Conservation (phyloP, 2,329 filamentous ascomycete species). For the Aspergillus pseudoglaucus region DNA sequence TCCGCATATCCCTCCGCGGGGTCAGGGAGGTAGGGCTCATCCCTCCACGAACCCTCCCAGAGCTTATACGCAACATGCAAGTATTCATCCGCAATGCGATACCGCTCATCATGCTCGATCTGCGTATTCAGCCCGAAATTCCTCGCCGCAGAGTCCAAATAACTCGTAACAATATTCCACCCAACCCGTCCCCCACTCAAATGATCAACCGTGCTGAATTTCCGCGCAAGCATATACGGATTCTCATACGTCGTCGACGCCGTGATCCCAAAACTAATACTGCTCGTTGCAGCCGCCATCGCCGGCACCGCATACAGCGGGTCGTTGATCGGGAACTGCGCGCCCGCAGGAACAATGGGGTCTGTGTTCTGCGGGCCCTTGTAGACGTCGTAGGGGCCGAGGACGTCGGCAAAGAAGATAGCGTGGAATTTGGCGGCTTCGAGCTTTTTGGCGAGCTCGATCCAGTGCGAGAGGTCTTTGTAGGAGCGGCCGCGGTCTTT, state of each 20-base stretch:
- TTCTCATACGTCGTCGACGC: constrained; percentile 51
- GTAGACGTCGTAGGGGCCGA: constrained; percentile 44
- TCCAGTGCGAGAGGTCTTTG: constrained; percentile 43
- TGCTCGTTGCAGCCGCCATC: constrained; percentile 43
- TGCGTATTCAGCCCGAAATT: constrained; percentile 42
- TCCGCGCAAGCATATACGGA: constrained; percentile 49
- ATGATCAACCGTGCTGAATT: constrained; percentile 50
- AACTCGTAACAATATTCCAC: constrained; percentile 49
- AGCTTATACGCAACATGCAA: constrained; percentile 43
- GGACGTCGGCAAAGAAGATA: constrained; percentile 47
- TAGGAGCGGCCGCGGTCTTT: constrained; percentile 33
- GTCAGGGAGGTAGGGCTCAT: constrained; percentile 23
- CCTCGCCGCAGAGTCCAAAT: constrained; percentile 43
- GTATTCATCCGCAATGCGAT: constrained; percentile 45
- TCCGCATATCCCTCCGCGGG: constrained; percentile 24
- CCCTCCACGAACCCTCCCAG: constrained; percentile 49
- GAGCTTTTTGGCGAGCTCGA: constrained; percentile 41
- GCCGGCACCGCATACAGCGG: constrained; percentile 38
- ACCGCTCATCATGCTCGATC: constrained; percentile 46
- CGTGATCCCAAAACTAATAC: constrained; percentile 47
- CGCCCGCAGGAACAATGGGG: constrained; percentile 33
- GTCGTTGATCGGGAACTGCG: constrained; percentile 41
- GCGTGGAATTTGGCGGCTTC: constrained; percentile 46
- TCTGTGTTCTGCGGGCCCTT: constrained; percentile 34
- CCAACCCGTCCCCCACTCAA: constrained; percentile 46